Conservation (phyloP, 208 protist species). For the Borovskyia barvae region DNA sequence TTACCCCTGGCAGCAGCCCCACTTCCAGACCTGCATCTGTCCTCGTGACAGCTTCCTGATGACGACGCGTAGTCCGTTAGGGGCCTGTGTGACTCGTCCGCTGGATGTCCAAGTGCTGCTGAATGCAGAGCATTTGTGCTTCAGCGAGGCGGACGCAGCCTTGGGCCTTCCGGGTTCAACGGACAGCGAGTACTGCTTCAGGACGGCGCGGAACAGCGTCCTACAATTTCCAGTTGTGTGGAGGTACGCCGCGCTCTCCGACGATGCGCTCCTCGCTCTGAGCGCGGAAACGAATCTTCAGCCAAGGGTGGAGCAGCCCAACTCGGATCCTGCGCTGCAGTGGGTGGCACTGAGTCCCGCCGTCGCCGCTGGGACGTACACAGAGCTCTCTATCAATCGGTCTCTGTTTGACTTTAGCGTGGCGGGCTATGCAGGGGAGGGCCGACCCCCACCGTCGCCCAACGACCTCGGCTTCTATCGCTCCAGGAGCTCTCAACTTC, state of each 20-base stretch:
- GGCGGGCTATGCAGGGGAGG: neutral
- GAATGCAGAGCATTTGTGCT: constrained; percentile 26
- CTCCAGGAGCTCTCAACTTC: neutral
- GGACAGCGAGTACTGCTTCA: constrained; percentile 25
- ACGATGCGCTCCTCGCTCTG: constrained; percentile 4
- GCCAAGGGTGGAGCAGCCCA: neutral
- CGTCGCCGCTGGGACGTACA: constrained; percentile 8
- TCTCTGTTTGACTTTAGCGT: constrained; percentile 16
- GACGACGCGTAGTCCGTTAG: neutral
- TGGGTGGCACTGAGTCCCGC: neutral
- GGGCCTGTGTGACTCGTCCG: constrained; percentile 12
- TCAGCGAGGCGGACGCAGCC: constrained; percentile 17
- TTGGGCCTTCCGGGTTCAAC: constrained; percentile 29
- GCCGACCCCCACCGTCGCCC: neutral
- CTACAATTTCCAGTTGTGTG: constrained; percentile 5
- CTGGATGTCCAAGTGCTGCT: constrained; percentile 31
- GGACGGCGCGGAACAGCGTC: constrained; percentile 5
- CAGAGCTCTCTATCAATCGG: constrained; percentile 5
- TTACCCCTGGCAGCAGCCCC: neutral
- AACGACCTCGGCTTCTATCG: constrained; percentile 8
- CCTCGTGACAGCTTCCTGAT: constrained; percentile 19
- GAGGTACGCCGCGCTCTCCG: constrained; percentile 3
- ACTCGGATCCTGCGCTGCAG: neutral
- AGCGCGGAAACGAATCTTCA: too few relatives aligned
- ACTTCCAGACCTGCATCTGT: constrained; percentile 26